Percentiles rank a stretch among this genome's conserved stretches.
Evolutionary conservation across 495 filamentous ascomycete genomes (phyloP).

Genomic region (Usnea hakonensis): DNA sequence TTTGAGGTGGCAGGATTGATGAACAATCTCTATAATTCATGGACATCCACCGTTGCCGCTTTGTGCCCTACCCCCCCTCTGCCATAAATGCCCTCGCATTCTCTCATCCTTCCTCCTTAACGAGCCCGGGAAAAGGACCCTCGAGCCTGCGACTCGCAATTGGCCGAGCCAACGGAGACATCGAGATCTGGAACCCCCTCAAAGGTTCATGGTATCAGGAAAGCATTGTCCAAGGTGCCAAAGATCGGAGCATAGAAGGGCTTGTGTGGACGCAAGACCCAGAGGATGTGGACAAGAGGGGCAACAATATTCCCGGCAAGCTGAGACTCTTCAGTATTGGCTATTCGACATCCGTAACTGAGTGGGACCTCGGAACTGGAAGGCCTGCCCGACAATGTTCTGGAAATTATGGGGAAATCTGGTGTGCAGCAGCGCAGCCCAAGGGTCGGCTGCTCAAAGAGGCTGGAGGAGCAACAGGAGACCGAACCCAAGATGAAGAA

Average conservation of each 20-base stretch:
- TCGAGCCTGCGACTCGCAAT: conserved; percentile 70
- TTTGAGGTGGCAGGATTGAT: not conserved
- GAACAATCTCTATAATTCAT: conserved; percentile 37
- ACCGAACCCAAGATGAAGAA: conserved; percentile 38
- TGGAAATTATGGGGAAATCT: conserved; percentile 92
- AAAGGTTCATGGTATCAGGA: conserved; percentile 86
- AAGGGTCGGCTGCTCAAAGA: conserved; percentile 36
- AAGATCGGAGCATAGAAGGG: conserved; percentile 80
- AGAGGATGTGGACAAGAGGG: conserved; percentile 50
- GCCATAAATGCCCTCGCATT: conserved; percentile 93
- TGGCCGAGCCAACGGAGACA: conserved; percentile 88
- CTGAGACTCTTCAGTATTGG: conserved; percentile 94
- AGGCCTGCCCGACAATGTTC: conserved; percentile 70
- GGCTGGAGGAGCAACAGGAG: conserved; percentile 20
- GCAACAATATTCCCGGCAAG: conserved; percentile 56
- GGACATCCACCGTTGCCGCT: conserved; percentile 96
- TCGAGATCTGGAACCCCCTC: conserved; percentile 96
- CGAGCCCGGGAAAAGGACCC: conserved; percentile 42
- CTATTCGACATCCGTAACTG: conserved; percentile 82
- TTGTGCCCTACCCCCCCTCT: conserved; percentile 87
- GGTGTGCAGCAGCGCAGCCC: conserved; percentile 91
- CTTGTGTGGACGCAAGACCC: conserved; percentile 89
- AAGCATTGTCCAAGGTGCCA: conserved; percentile 72
- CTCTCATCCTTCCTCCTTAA: conserved; percentile 63
- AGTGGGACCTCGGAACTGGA: conserved; percentile 83